These are phyloP conservation scores for Kickxella alabastrina DNA, from an alignment of 192 early-diverging fungal genomes.

Conservation along the genomic window DNA sequence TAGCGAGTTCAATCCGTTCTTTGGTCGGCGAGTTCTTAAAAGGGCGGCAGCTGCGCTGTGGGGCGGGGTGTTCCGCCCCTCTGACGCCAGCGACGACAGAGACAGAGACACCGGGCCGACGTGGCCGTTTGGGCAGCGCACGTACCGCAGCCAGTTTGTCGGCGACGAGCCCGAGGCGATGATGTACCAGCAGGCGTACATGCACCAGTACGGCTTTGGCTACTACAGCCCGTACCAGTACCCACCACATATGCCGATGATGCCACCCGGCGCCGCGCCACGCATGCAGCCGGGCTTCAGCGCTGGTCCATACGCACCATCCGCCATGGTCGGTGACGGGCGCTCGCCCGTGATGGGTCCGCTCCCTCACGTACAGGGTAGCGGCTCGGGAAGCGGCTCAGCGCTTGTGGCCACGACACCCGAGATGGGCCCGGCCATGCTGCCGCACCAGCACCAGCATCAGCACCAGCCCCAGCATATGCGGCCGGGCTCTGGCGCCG, in stretches of 20 bases:
- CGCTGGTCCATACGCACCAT: constrained; percentile 21
- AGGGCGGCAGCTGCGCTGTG: constrained; percentile 26
- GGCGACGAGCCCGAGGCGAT: constrained; percentile 37
- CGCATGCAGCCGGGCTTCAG: constrained; percentile 24
- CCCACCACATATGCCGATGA: constrained; percentile 35
- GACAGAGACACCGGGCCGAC: constrained; percentile 21
- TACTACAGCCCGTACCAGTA: constrained; percentile 47
- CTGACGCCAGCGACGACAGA: background rate
- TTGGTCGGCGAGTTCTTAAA: constrained; percentile 42
- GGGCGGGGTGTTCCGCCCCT: constrained; percentile 35
- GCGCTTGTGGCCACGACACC: constrained; percentile 24
- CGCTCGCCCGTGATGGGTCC: constrained; percentile 15
- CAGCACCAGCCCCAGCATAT: constrained; percentile 16
- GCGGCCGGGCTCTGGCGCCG: constrained; percentile 12
- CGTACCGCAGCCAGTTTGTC: constrained; percentile 48
- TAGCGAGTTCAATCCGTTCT: constrained; percentile 42
- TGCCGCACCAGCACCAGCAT: constrained; percentile 15
- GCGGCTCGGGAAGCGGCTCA: constrained; percentile 2
- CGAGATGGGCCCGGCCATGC: constrained; percentile 31
- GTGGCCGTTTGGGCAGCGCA: constrained; percentile 46
- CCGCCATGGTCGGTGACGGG: constrained; percentile 6
- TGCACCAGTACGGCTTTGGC: constrained; percentile 41
- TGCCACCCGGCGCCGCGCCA: constrained; percentile 19
- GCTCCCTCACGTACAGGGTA: constrained; percentile 18
- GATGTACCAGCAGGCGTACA: constrained; percentile 40